Conservation (phyloP, 352 stramenopile genomes). For the Globisporangium irregulare region DNA sequence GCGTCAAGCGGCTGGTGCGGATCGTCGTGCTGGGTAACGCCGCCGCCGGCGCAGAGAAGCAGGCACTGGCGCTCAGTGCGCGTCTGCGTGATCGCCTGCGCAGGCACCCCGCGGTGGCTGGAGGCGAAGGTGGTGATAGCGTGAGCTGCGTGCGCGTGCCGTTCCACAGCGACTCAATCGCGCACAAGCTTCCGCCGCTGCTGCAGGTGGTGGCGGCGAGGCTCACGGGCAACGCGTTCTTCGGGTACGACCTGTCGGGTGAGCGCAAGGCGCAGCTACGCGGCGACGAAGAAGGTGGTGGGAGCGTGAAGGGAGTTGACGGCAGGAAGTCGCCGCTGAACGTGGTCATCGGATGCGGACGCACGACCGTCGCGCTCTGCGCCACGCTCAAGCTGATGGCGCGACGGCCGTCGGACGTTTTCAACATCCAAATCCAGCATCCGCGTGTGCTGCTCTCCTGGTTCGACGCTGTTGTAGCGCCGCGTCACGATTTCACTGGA, state of each 20-base stretch:
- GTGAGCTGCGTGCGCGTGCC: conserved; percentile 38
- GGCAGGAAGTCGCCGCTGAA: conserved; percentile 11
- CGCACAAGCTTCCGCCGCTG: conserved; percentile 34
- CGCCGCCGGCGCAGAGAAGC: conserved; percentile 72
- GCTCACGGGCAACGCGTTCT: conserved; percentile 37
- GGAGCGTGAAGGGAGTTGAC: background rate
- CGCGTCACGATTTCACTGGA: conserved; percentile 47
- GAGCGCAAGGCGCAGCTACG: conserved; percentile 5
- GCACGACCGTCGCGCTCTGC: conserved; percentile 63
- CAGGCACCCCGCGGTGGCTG: background rate
- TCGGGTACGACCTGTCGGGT: conserved; percentile 35
- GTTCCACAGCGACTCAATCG: conserved; percentile 21
- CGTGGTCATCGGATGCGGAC: conserved; percentile 69
- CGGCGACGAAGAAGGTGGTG: background rate
- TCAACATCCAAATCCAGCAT: conserved; percentile 80
- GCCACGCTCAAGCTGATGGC: conserved; percentile 39
- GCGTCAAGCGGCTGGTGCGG: conserved; percentile 18
- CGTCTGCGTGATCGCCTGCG: conserved; percentile 27
- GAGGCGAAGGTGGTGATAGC: conserved; percentile 17
- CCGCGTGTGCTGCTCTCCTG: conserved; percentile 46
- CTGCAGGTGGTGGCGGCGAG: conserved; percentile 39
- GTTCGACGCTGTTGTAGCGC: conserved; percentile 63
- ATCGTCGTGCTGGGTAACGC: conserved; percentile 72
- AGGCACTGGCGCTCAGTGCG: conserved; percentile 51
- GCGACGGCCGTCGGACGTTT: conserved; percentile 19